Evolutionary conservation across 2,329 filamentous ascomycete genomes (phyloP), one percentile per base, ranked within the genome.

Genomic region (Colletotrichum graminicola): DNA sequence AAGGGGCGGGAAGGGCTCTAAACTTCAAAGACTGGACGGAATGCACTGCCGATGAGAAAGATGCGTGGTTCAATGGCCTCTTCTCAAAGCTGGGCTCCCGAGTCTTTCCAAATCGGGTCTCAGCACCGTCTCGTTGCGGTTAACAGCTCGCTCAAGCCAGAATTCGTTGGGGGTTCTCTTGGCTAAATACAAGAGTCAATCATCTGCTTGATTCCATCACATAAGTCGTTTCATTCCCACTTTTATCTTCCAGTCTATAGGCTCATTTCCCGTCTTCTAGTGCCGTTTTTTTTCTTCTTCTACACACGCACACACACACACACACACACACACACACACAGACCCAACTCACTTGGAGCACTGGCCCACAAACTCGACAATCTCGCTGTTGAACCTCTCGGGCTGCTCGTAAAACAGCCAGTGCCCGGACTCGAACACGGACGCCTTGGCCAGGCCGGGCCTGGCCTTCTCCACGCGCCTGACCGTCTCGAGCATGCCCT

Each of bases 331-430:
- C 14, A 45, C 36, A 26, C 1, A 8, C 23, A 26, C 14, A 47
- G 16, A 26, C 1, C 4, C 23, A 4, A 8, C 52, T 71, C 54
- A 71, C 5, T 41, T 55, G 7, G 68, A 49, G 23, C 65, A 63
- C 16, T 59, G 12, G 3, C 52, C 65, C 36, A 68, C 65, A n/a
- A 71, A 71, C 3, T 71, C 59, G 5, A 32, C 32, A 34, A 83
- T 72, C 71, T 81, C 79, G 52, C 43, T 62, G 63, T 82, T 81
- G 62, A 83, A 83, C 71, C 76, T 73, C 36, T 80, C 80, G 0
- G 80, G 78, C 70, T 82, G 78, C 75, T 83, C 82, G 36, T 79
- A 83, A 56, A 83, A 83, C 67, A 83, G 51, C 82, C 82, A 83
- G 62, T 83, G 82, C 0, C 82, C 82, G 3, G 79, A 75, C 4